Conservation (phyloP, 2,329 filamentous ascomycete genomes). For the Macrophomina pseudophaseolina region DNA sequence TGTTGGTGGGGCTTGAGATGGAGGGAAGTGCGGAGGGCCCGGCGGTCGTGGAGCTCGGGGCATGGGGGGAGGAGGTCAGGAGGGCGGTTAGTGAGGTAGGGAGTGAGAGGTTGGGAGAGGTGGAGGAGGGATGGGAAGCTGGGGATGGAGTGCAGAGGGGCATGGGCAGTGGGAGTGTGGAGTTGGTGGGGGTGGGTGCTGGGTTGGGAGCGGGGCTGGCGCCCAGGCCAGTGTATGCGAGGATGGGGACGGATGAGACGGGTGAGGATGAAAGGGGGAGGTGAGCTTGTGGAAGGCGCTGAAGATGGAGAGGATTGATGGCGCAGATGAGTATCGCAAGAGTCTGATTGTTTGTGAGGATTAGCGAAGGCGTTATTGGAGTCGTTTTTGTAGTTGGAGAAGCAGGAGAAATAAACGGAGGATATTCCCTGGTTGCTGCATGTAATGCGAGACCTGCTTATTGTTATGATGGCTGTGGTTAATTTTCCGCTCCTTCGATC, state of each 20-base stretch:
- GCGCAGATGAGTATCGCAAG: neutral
- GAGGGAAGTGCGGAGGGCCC: neutral
- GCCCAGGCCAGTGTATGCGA: neutral
- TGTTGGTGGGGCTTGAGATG: neutral
- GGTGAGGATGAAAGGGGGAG: slow-evolving; percentile 33
- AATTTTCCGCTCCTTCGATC: no score
- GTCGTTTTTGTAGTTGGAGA: neutral
- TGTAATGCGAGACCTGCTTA: no score
- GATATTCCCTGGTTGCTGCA: no score
- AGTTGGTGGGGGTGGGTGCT: neutral
- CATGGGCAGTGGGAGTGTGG: neutral
- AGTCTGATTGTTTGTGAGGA: neutral
- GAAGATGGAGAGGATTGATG: neutral
- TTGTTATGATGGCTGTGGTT: no score
- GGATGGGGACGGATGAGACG: slow-evolving; percentile 9
- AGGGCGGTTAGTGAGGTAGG: neutral
- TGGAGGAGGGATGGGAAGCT: neutral
- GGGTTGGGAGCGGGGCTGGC: slow-evolving; percentile 4
- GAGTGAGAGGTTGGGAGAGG: neutral
- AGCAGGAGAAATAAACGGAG: no score
- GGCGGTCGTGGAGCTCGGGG: neutral
- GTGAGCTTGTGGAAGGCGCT: neutral
- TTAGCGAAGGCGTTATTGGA: neutral
- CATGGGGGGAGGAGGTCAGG: neutral
- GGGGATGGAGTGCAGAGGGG: neutral